Conservation (phyloP, 495 filamentous ascomycete genomes). For the Lophiostoma macrostomum region DNA sequence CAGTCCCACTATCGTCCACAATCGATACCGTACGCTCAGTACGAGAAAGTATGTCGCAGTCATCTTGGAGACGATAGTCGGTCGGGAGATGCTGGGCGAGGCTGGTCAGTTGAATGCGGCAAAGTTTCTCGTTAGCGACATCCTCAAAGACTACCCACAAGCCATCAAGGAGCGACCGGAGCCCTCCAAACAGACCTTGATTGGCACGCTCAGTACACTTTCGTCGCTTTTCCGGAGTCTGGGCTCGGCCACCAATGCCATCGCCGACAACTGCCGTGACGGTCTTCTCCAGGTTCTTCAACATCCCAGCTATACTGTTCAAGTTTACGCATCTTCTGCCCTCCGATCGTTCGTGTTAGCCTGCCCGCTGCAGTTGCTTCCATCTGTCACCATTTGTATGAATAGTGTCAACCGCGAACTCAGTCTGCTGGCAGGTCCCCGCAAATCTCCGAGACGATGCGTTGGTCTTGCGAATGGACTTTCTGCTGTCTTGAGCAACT, state of each 20-base stretch:
- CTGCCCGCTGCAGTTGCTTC: slow-evolving; percentile 85
- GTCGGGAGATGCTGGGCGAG: slow-evolving; percentile 78
- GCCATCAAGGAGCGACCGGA: slow-evolving; percentile 87
- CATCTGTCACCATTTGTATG: slow-evolving; percentile 92
- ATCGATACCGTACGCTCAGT: slow-evolving; percentile 83
- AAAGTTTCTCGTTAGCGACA: slow-evolving; percentile 75
- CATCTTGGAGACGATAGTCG: slow-evolving; percentile 80
- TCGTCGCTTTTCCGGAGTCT: slow-evolving; percentile 73
- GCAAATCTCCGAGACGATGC: slow-evolving; percentile 79
- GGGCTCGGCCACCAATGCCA: slow-evolving; percentile 71
- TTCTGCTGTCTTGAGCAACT: slow-evolving; percentile 86
- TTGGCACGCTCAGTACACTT: slow-evolving; percentile 74
- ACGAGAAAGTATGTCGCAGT: slow-evolving; percentile 81
- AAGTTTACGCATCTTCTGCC: slow-evolving; percentile 81
- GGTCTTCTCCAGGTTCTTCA: slow-evolving; percentile 86
- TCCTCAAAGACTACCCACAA: slow-evolving; percentile 93
- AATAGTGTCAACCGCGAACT: slow-evolving; percentile 90
- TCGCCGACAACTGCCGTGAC: slow-evolving; percentile 80
- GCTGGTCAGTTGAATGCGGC: slow-evolving; percentile 80
- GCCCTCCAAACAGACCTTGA: slow-evolving; percentile 81
- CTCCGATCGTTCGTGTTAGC: slow-evolving; percentile 83
- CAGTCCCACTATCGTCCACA: slow-evolving; percentile 69
- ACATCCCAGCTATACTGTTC: slow-evolving; percentile 94
- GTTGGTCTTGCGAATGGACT: slow-evolving; percentile 92
- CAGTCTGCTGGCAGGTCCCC: slow-evolving; percentile 66